Evolutionary conservation across 345 rosid species (phyloP), one percentile per base, ranked within the genome.

Genomic region (Bruguiera sexangula): DNA sequence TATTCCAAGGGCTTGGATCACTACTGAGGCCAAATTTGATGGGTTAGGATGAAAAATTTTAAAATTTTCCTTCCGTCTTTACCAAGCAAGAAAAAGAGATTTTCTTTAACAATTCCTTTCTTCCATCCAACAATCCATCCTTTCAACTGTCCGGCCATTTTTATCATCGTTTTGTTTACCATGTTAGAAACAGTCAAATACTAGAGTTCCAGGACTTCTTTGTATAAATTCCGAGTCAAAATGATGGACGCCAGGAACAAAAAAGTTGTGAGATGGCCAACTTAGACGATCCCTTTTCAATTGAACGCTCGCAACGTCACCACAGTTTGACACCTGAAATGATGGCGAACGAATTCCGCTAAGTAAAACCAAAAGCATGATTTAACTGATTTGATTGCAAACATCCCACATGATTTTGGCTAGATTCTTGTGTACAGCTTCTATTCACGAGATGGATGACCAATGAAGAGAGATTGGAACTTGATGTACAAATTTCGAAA

Each of bases 351-450:
- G 7, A 30, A 51, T 20, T 48, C 24, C 8, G 21, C 18, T 9
- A 29, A 8, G 36, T 50, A 50, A 26, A 64, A 10, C 57, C 10
- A 26, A 48, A 19, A 8, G 10, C n/a, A 1, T 19, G 54, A 37
- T 56, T 57, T 67, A 51, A 36, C 56, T 22, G 62, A 67, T 67
- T 56, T 57, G 54, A 56, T 36, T 4, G 21, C 3, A 27, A 37
- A 26, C 54, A 4, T 24, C 46, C 29, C 20, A 20, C 24, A 8
- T 39, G 53, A 55, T 18, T 26, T 34, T 56, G 63, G 39, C 39
- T 56, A 4, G 63, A 39, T 68, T 37, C 39, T 56, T 18, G 13
- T 22, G 50, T 30, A 6, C 18, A 18, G 1, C 29, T 31, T 9
- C 3, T 51, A 16, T 27, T 30, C 21, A 57, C 50, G 24, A 16